Evolutionary conservation across 805 yeast species (phyloP), one percentile per base, ranked within the genome.

Genomic region (Tetrapisispora pingtungensis): DNA sequence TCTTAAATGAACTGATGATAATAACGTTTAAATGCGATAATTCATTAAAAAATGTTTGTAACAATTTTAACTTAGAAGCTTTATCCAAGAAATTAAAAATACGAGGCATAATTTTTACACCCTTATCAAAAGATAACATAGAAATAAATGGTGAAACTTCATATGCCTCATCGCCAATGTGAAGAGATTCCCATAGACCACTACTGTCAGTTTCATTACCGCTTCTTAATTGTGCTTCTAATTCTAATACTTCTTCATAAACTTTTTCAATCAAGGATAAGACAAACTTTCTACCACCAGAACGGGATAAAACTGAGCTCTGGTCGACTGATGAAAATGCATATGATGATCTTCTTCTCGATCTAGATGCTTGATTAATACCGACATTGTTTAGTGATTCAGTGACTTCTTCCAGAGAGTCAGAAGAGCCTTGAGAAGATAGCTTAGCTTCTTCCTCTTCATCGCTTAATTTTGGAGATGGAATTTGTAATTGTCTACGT

Each of bases 101-200:
- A 66, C 98, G 80, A 42, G 93, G 88, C 68, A 90, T 80, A 32
- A 87, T 75, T 64, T 87, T 89, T 70, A 87, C 79, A 45, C 95
- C 93, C 66, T 90, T 90, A 55, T 85, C 85, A 59, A 81, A 84
- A 24, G 84, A 77, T 51, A 90, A 72, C 59, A 86, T 78, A 52
- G 88, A 86, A 43, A 88, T 76, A 57, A 89, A 89, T 33, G 95
- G 93, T 58, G 82, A 82, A 26, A 78, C 78, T 44, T 80, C 77
- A 46, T 52, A 52, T 40, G 58, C 47, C 45, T 75, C 77, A 50
- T 83, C 89, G 51, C 78, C 77, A 42, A 88, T 75, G 56, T 78
- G 84, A 50, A 88, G 72, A 3, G 88, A 74, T 33, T 81, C 82
- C 95, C 96, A 86, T 54, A 89, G 71, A 22, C 69, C 73, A 8